Conservation (phyloP, 176 grass and related monocot genomes). For the Cenchrus americanus region DNA sequence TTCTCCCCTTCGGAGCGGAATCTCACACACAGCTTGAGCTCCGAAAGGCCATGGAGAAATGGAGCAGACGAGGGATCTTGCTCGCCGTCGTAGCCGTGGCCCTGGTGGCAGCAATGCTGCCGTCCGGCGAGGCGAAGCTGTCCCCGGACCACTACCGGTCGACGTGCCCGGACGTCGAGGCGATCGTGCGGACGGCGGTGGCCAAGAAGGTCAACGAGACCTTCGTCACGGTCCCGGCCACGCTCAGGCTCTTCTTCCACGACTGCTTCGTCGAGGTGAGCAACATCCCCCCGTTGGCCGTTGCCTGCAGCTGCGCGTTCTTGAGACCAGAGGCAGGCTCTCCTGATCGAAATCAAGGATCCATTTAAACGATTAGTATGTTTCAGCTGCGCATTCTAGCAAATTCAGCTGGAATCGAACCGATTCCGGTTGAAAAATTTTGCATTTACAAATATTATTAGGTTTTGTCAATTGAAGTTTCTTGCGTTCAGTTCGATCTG, state of each 20-base stretch:
- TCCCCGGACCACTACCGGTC: conserved; percentile 46
- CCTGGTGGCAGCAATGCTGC: neutral
- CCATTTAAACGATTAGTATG: neutral
- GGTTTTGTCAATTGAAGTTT: neutral
- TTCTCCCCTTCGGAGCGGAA: neutral
- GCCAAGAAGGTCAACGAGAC: conserved; percentile 54
- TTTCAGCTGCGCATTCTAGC: neutral
- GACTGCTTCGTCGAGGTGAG: conserved; percentile 68
- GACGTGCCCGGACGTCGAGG: conserved; percentile 64
- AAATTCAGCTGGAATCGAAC: neutral
- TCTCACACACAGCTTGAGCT: neutral
- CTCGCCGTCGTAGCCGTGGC: neutral
- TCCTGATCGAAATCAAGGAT: neutral
- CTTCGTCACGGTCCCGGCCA: conserved; percentile 59
- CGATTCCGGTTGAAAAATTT: neutral
- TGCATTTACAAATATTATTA: neutral
- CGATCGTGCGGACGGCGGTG: conserved; percentile 51
- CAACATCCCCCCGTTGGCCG: neutral
- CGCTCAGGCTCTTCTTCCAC: conserved; percentile 70
- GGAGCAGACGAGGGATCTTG: conserved; percentile 27
- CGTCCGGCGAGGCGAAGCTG: conserved; percentile 27
- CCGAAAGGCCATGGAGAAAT: conserved; percentile 23
- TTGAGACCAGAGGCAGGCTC: too few species aligned
- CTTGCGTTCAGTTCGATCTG: neutral
- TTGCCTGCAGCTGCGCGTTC: neutral